Conservation (phyloP, 1,284 basidiomycete genomes). For the Ceraceosorus guamensis region DNA sequence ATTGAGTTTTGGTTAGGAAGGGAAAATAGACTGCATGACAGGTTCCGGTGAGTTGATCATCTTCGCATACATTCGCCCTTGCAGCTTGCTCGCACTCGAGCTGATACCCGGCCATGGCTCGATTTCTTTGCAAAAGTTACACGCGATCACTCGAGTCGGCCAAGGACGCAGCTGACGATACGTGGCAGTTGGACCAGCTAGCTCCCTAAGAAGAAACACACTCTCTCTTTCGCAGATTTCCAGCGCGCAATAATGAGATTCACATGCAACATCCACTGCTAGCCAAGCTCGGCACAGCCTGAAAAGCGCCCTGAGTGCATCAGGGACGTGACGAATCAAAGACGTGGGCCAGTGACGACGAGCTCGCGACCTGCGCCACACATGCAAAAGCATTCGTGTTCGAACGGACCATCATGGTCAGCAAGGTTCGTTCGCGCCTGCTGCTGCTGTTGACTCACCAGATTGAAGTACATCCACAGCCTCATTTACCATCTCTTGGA, state of each 20-base stretch:
- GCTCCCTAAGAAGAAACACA: conserved; percentile 26
- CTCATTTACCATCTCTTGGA: conserved; percentile 40
- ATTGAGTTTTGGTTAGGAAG: conserved; percentile 51
- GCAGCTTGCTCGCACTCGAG: not conserved
- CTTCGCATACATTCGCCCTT: not conserved
- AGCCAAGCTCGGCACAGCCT: too few relatives aligned
- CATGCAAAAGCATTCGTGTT: too few relatives aligned
- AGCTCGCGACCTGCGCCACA: too few relatives aligned
- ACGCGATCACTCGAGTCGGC: conserved; percentile 17
- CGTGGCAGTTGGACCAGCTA: conserved; percentile 30
- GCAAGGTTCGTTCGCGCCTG: too few relatives aligned
- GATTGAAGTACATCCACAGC: conserved; percentile 23
- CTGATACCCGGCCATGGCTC: not conserved
- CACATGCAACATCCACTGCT: too few relatives aligned
- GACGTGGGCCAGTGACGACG: too few relatives aligned
- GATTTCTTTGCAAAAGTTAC: conserved; percentile 13
- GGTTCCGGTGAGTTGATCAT: conserved; percentile 28
- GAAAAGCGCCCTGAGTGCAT: too few relatives aligned
- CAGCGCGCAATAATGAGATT: too few relatives aligned
- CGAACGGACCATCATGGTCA: too few relatives aligned
- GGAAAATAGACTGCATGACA: conserved; percentile 40
- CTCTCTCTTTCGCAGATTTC: too few relatives aligned
- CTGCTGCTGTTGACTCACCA: too few relatives aligned
- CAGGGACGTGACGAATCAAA: too few relatives aligned
- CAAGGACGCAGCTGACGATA: conserved; percentile 13